Evolutionary conservation across 208 protist species (phyloP).

Genomic region (Wallacemonas sp.): DNA sequence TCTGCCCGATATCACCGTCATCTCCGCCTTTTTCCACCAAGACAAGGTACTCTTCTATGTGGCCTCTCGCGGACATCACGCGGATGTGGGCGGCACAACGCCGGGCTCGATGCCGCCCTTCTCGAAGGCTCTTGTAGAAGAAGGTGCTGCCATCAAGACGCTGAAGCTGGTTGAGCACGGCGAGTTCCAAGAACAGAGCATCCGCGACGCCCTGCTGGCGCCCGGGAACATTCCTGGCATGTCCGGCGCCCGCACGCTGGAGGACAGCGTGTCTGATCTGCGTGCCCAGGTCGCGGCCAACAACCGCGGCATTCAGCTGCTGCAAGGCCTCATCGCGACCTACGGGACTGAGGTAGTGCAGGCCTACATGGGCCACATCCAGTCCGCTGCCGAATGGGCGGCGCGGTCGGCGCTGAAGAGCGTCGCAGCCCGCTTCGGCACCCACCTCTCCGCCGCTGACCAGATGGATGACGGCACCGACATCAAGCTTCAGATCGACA

Average conservation of each 20-base stretch:
- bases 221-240: slow-evolving; percentile 66
- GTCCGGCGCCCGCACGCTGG: slow-evolving; percentile 79
- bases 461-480: slow-evolving; percentile 96
- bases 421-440: slow-evolving; percentile 41
- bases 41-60: slow-evolving; percentile 90
- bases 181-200: slow-evolving; percentile 88
- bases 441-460: slow-evolving; percentile 53
- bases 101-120: slow-evolving; percentile 96
- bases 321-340: slow-evolving; percentile 86
- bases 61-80: slow-evolving; percentile 95
- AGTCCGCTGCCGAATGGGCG: slow-evolving; percentile 88
- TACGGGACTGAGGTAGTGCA: slow-evolving; percentile 89
- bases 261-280: slow-evolving; percentile 94
- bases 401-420: slow-evolving; percentile 87
- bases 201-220: slow-evolving; percentile 75
- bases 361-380: slow-evolving; percentile 95
- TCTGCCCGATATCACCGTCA: slow-evolving; percentile 97
- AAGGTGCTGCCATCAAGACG: slow-evolving; percentile 92
- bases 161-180: slow-evolving; percentile 91
- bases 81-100: slow-evolving; percentile 95
- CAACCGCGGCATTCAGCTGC: slow-evolving; percentile 89
- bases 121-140: slow-evolving; percentile 90
- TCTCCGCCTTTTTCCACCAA: slow-evolving; percentile 83
- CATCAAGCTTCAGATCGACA: slow-evolving; percentile 81
- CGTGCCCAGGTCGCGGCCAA: slow-evolving; percentile 93